Evolutionary conservation across 345 rosid species (phyloP).

Genomic region (Boechera stricta): DNA sequence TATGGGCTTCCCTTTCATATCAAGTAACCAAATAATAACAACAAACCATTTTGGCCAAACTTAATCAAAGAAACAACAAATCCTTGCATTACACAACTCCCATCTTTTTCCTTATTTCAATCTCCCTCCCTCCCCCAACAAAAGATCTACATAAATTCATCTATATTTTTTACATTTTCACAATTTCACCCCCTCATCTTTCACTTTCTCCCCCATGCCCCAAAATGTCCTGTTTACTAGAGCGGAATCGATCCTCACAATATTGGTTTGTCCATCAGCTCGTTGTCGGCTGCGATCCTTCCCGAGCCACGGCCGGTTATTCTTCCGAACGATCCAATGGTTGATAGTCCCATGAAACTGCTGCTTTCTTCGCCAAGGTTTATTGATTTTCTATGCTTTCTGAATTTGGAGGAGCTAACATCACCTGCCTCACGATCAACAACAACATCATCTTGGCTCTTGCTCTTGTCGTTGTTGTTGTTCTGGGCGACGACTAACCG

Average conservation of each 20-base stretch:
- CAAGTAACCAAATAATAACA: slow-evolving; percentile 37
- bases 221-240: neutral
- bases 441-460: slow-evolving; percentile 49
- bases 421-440: slow-evolving; percentile 59
- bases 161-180: slow-evolving; percentile 45
- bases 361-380: slow-evolving; percentile 91
- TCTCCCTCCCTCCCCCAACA: slow-evolving; percentile 16
- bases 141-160: slow-evolving; percentile 40
- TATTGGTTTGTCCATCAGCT: slow-evolving; percentile 65
- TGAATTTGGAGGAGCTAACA: slow-evolving; percentile 62
- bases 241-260: neutral
- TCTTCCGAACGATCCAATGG: slow-evolving; percentile 68
- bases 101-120: slow-evolving; percentile 40
- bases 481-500: slow-evolving; percentile 68
- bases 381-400: slow-evolving; percentile 67
- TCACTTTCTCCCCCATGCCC: neutral
- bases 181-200: slow-evolving; percentile 24
- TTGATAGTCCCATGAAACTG: slow-evolving; percentile 86
- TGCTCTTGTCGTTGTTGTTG: slow-evolving; percentile 51
- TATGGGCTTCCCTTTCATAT: slow-evolving; percentile 22
- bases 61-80: slow-evolving; percentile 44
- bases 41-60: slow-evolving; percentile 41
- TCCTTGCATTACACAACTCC: slow-evolving; percentile 25
- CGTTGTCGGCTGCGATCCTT: slow-evolving; percentile 65
- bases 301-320: slow-evolving; percentile 79